phyloP scores from a whole-genome alignment of 2,329 filamentous ascomycete species.

The Colletotrichum chlorophyti region DNA sequence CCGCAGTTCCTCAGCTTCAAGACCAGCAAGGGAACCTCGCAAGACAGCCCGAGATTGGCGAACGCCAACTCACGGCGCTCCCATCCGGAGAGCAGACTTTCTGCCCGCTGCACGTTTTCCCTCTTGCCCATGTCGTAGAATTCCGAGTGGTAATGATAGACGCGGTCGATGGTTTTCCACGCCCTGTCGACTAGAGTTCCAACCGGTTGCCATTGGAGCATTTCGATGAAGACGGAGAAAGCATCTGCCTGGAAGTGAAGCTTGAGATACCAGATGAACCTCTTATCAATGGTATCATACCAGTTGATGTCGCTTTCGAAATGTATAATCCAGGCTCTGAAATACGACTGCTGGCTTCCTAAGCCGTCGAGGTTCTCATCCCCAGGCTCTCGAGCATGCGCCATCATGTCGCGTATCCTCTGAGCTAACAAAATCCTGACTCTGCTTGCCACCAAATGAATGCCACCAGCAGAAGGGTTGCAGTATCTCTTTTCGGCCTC shows the following conservation, averaged over 20 bases:
- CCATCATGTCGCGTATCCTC: constrained; percentile 55
- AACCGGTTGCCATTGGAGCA: constrained; percentile 53
- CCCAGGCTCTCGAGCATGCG: constrained; percentile 52
- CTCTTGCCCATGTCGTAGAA: constrained; percentile 56
- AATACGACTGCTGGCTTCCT: constrained; percentile 59
- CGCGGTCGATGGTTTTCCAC: constrained; percentile 54
- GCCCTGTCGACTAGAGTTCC: constrained; percentile 60
- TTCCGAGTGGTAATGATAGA: constrained; percentile 57
- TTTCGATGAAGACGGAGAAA: constrained; percentile 60
- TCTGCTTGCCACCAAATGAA: constrained; percentile 56
- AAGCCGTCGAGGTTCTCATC: constrained; percentile 57
- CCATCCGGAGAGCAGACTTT: constrained; percentile 60
- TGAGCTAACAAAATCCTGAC: constrained; percentile 53
- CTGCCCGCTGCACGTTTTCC: constrained; percentile 50
- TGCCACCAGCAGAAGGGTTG: constrained; percentile 57
- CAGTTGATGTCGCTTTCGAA: constrained; percentile 54
- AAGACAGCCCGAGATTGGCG: constrained; percentile 40
- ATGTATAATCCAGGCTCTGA: constrained; percentile 57
- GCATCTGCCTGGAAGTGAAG: constrained; percentile 62
- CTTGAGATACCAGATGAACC: constrained; percentile 62
- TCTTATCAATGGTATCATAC: constrained; percentile 49
- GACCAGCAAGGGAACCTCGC: constrained; percentile 54
- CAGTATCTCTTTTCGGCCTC: constrained; percentile 56
- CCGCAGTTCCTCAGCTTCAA: constrained; percentile 46
- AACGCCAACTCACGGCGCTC: constrained; percentile 52